phyloP scores from a whole-genome alignment of 1,284 basidiomycete species.

The Leccinum griseonigrum region DNA sequence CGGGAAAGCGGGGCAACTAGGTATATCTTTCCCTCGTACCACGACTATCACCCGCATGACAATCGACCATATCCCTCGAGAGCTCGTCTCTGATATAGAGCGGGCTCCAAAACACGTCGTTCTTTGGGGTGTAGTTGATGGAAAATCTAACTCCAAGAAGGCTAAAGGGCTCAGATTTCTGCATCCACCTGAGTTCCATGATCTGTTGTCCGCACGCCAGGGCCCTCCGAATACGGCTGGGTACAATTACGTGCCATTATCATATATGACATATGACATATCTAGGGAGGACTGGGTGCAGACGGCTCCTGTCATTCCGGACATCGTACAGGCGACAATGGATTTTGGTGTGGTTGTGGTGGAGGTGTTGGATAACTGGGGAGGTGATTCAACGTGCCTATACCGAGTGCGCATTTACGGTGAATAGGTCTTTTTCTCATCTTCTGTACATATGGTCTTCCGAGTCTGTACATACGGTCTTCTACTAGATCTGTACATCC shows the following conservation, averaged over 20 bases:
- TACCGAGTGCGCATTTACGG: neutral
- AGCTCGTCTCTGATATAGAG: neutral
- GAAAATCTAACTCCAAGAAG: neutral
- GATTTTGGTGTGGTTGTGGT: neutral
- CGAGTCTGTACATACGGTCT: no score
- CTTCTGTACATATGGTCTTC: no score
- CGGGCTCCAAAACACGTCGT: neutral
- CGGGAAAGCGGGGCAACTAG: neutral
- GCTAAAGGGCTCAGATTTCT: neutral
- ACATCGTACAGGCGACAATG: neutral
- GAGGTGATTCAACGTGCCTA: neutral
- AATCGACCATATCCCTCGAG: neutral
- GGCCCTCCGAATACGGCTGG: neutral
- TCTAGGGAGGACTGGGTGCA: neutral
- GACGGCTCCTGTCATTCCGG: neutral
- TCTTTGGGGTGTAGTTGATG: neutral
- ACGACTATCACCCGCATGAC: neutral
- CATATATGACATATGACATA: neutral
- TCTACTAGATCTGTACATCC: no score
- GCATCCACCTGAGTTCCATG: neutral
- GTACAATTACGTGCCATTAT: neutral
- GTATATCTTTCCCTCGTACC: neutral
- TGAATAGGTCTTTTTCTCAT: no score
- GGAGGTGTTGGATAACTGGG: neutral
- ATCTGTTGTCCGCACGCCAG: neutral